Base-by-base conservation (phyloP, 2,329 filamentous ascomycete species). In the Fusarium piperis region DNA sequence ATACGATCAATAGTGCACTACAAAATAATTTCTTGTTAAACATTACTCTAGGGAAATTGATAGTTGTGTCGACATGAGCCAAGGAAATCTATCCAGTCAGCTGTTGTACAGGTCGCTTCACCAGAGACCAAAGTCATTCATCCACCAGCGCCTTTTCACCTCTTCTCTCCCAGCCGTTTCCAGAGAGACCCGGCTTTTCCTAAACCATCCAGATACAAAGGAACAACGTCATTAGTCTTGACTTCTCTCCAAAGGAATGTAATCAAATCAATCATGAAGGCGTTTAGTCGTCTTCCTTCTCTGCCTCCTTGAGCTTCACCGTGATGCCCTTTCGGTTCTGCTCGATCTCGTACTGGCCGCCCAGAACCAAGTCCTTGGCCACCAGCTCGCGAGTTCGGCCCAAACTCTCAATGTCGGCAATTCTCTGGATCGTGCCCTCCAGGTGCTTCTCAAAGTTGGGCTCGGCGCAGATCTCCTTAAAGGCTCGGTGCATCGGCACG, bases 401-500 rank as follows among this genome's bases (percentile, higher is more conserved):
- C 68, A 99, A 86, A 77, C 92, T 95, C 85, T 99, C 96, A 78
- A 99, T 99, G 71, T 92, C 95, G n/a, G 87, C 83, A 73, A 99
- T 99, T 23, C 96, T 89, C 65, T 95, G 88, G 26, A 97, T 84
- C 0, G 96, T 98, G 4, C 88, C 91, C 68, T 97, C 91, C 16
- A 99, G 84, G 79, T 94, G 92, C 71, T 95, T 85, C 26, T 94
- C 90, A 80, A 99, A 99, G 7, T 93, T 93, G 5, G 90, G 87
- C 74, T 92, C 82, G 4, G 84, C 80, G 78, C 94, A 97, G 13
- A 99, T 95, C 76, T 95, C 90, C 64, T 90, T 88, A 82, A 99
- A 97, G 1, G 96, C 96, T 55, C 91, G 90, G 81, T 97, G 94
- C 96, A 99, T 99, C 2, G 96, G 96, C 28, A 99, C 95, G 2